Evolutionary conservation across 768 basidiomycete species (phyloP).

Genomic region (Neoboletus magnificus): DNA sequence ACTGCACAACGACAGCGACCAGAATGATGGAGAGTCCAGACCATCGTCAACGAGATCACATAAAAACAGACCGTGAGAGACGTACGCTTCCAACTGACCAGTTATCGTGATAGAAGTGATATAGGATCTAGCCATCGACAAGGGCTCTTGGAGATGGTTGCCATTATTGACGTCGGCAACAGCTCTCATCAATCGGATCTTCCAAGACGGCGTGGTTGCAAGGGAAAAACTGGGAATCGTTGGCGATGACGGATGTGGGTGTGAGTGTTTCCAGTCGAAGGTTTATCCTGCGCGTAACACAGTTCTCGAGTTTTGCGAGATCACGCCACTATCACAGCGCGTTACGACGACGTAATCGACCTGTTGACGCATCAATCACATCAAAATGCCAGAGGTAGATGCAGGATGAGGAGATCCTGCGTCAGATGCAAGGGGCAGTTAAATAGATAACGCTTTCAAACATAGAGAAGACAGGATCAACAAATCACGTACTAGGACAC

Average conservation of each 20-base stretch:
- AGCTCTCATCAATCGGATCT: background rate
- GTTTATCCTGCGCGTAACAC: background rate
- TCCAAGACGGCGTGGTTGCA: background rate
- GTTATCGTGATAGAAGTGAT: background rate
- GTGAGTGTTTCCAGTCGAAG: background rate
- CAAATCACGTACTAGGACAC: conserved; percentile 4
- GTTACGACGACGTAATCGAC: conserved; percentile 3
- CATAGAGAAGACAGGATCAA: background rate
- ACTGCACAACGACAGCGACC: background rate
- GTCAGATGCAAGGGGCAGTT: background rate
- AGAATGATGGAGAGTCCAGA: background rate
- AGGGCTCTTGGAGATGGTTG: background rate
- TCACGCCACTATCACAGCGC: background rate
- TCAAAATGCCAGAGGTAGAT: background rate
- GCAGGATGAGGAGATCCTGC: conserved; percentile 1
- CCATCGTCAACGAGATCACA: background rate
- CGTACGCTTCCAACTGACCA: background rate
- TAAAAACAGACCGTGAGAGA: background rate
- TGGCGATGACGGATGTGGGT: background rate
- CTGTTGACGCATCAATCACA: conserved; percentile 1
- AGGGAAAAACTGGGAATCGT: background rate
- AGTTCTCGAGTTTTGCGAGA: background rate
- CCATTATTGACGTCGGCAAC: background rate
- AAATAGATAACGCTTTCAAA: background rate
- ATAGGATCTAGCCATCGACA: background rate